phyloP scores from a whole-genome alignment of 208 protist genomes.

The Trypanosoma cruzi region DNA sequence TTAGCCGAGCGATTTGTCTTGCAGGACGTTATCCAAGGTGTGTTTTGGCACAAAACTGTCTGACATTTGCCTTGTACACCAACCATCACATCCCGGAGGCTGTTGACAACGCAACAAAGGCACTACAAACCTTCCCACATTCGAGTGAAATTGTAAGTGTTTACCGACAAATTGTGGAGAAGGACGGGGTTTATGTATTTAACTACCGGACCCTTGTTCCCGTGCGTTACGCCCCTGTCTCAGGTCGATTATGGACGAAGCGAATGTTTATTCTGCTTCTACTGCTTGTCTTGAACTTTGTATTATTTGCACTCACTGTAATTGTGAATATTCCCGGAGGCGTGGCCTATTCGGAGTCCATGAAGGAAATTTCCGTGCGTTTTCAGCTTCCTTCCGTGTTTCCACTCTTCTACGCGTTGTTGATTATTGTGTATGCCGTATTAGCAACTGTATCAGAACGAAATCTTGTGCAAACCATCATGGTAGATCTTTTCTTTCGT shows the following conservation, averaged over 20 bases:
- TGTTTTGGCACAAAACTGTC: constrained; percentile 60
- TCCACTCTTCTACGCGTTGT: constrained; percentile 51
- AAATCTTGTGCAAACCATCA: constrained; percentile 54
- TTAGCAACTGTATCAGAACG: constrained; percentile 37
- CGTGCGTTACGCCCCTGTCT: constrained; percentile 51
- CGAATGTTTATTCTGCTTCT: constrained; percentile 49
- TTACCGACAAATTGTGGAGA: constrained; percentile 40
- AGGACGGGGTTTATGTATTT: constrained; percentile 62
- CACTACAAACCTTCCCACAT: constrained; percentile 77
- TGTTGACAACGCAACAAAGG: constrained; percentile 57
- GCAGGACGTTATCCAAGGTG: constrained; percentile 64
- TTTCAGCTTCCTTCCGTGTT: constrained; percentile 56
- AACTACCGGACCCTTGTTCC: constrained; percentile 72
- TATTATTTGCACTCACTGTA: constrained; percentile 40
- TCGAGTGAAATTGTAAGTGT: constrained; percentile 43
- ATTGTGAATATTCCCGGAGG: constrained; percentile 41
- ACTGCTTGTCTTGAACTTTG: constrained; percentile 48
- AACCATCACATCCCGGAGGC: constrained; percentile 73
- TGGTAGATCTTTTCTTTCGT: constrained; percentile 68
- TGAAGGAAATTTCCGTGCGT: constrained; percentile 36
- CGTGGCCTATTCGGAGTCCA: constrained; percentile 16
- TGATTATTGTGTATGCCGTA: constrained; percentile 63
- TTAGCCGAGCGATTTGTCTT: constrained; percentile 53
- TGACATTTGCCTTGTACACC: constrained; percentile 69
- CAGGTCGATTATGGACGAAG: constrained; percentile 46